Evolutionary conservation across 2,329 filamentous ascomycete species (phyloP).

Genomic region (Chaetomium strumarium): DNA sequence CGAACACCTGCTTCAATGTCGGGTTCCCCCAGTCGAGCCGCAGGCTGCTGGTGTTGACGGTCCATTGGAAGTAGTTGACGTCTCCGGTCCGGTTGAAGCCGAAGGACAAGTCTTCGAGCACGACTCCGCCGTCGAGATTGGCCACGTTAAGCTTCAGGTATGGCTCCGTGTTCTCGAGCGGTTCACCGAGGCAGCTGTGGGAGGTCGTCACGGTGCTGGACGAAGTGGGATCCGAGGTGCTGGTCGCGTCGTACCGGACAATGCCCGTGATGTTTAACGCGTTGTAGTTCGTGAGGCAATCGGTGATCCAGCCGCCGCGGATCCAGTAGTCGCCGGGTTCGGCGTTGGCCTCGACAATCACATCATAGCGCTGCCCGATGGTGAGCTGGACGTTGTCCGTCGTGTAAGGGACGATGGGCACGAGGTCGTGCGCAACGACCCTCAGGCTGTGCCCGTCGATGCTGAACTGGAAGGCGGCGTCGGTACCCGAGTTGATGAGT

Average conservation of each 20-base stretch:
- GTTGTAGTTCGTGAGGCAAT: conserved; percentile 37
- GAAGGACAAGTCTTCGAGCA: conserved; percentile 27
- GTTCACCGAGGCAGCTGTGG: conserved; percentile 33
- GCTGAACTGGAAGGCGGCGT: conserved; percentile 44
- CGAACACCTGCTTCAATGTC: conserved; percentile 33
- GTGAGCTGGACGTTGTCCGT: conserved; percentile 46
- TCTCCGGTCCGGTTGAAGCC: conserved; percentile 20
- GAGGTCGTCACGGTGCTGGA: conserved; percentile 17
- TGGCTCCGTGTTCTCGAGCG: conserved; percentile 30
- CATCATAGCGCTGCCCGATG: conserved; percentile 42
- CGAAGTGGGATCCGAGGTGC: conserved; percentile 11
- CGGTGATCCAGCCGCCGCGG: conserved; percentile 35
- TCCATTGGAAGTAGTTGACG: conserved; percentile 39
- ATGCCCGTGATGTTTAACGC: conserved; percentile 44
- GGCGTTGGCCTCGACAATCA: conserved; percentile 39
- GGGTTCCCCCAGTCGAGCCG: conserved; percentile 42
- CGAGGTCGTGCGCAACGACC: conserved; percentile 47
- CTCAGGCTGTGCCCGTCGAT: conserved; percentile 44
- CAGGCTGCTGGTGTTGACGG: conserved; percentile 43
- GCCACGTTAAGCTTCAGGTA: conserved; percentile 28
- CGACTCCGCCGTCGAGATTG: conserved; percentile 30
- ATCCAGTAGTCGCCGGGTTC: conserved; percentile 39
- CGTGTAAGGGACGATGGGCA: conserved; percentile 44
- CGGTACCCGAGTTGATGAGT: conserved; percentile 44
- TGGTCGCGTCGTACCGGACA: conserved; percentile 35